Base-by-base conservation (phyloP, 73 alveolate genomes). In the Diophrys sp. region DNA sequence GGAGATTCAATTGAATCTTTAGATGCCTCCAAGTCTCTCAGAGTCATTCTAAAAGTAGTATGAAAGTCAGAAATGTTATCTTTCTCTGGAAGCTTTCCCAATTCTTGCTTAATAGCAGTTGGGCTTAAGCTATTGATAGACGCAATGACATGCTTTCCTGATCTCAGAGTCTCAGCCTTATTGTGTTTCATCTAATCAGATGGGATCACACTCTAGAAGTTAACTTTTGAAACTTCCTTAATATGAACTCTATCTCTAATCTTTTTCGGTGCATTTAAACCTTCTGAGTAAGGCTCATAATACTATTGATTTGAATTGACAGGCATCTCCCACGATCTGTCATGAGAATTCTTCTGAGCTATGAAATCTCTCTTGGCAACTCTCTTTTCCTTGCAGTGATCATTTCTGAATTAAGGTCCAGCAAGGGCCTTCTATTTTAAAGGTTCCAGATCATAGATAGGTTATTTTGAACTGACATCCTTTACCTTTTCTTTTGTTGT, bases 291-390 rank as follows among this genome's bases (percentile, higher is more conserved):
- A 11, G 62, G 62, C 62, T 44, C 62, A 44, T 44, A 44, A 44
- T 11, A 44, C n/a, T 18, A 18, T 18, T 44, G n/a, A 44, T 44
- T 44, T 44, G 62, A 44, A 44, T 44, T 44, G 18, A 18, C 18
- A 44, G 62, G 62, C 62, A 44, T 44, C 62, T 44, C 62, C 62
- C 62, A 44, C n/a, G 62, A 44, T 44, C 18, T 44, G 62, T 44
- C 62, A 18, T 44, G 62, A 18, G 5, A 18, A 44, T 44, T 44
- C 18, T 44, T 44, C 62, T 44, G 18, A 44, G 62, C 62, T 5
- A 44, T 44, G 18, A 44, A 44, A 44, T 44, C 62, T 44, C 62
- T 44, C 18, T 44, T 44, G 62, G n/a, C 62, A 44, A 44, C 62
- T 44, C 62, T 44, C 62, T 44, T 44, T 11, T 5, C 18, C 62